phyloP scores from a whole-genome alignment of 495 filamentous ascomycete genomes.

The Lentithecium fluviatile region DNA sequence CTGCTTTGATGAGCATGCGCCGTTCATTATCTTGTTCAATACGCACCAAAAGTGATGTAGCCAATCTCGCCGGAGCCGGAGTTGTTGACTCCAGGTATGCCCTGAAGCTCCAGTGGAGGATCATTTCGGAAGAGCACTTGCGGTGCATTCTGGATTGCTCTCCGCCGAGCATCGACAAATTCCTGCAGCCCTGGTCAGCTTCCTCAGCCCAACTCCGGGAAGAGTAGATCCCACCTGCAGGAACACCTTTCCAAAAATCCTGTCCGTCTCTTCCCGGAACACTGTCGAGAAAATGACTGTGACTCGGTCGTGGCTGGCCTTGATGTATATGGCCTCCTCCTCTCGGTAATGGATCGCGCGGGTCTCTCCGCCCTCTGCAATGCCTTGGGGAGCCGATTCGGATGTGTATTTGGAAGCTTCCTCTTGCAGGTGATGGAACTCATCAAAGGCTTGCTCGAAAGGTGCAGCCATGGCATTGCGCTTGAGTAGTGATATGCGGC shows the following conservation, averaged over 20 bases:
- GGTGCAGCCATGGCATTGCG: conserved; percentile 98
- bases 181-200: conserved; percentile 54
- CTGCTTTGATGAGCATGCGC: conserved; percentile 46
- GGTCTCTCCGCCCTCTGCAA: conserved; percentile 83
- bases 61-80: conserved; percentile 76
- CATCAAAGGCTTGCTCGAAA: conserved; percentile 93
- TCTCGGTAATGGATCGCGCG: conserved; percentile 98
- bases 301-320: conserved; percentile 92
- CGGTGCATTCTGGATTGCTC: conserved; percentile 95
- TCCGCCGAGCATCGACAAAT: conserved; percentile 91
- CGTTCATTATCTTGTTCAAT: conserved; percentile 27
- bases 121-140: conserved; percentile 98
- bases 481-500: conserved; percentile 82
- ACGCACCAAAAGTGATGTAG: conserved; percentile 93
- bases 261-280: conserved; percentile 95
- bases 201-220: background rate
- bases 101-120: conserved; percentile 85
- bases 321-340: conserved; percentile 99
- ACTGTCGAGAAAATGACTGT: conserved; percentile 99
- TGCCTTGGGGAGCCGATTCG: conserved; percentile 85
- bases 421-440: conserved; percentile 79
- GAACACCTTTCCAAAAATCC: conserved; percentile 96
- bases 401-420: conserved; percentile 86
- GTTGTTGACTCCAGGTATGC: conserved; percentile 75
- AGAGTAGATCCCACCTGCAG: conserved; percentile 51